phyloP scores from a whole-genome alignment of 106 monocot genomes.

The Ottelia alismoides region DNA sequence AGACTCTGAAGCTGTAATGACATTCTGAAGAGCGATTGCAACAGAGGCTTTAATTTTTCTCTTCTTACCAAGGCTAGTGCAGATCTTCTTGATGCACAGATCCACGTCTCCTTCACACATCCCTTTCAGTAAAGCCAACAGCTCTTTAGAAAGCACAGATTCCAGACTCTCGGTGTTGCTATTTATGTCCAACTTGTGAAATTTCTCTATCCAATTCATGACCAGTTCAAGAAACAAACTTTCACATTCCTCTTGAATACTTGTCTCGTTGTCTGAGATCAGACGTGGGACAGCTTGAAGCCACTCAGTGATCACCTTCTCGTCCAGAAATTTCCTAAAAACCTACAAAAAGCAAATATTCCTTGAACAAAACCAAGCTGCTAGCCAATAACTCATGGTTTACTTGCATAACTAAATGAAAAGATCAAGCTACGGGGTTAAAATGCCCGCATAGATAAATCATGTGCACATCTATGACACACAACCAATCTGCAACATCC shows the following conservation, averaged over 20 bases:
- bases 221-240: slow-evolving; percentile 91
- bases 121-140: slow-evolving; percentile 46
- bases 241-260: slow-evolving; percentile 94
- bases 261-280: slow-evolving; percentile 79
- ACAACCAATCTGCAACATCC: neutral
- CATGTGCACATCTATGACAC: neutral
- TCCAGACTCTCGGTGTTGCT: slow-evolving; percentile 20
- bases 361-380: no score
- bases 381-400: no score
- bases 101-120: slow-evolving; percentile 66
- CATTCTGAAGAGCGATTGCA: slow-evolving; percentile 59
- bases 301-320: slow-evolving; percentile 60
- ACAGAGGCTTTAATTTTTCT: slow-evolving; percentile 50
- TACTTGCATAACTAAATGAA: no score
- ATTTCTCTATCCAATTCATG: slow-evolving; percentile 49
- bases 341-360: slow-evolving; percentile 35
- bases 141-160: slow-evolving; percentile 38
- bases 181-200: slow-evolving; percentile 16
- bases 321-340: slow-evolving; percentile 56
- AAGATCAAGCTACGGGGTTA: no score
- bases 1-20: slow-evolving; percentile 73
- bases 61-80: slow-evolving; percentile 90
- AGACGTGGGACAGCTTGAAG: slow-evolving; percentile 74
- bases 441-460: neutral
- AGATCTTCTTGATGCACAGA: slow-evolving; percentile 71